Evolutionary conservation across 257 asterid species (phyloP), one percentile per base, ranked within the genome.

Genomic region (Plectranthus barbatus): DNA sequence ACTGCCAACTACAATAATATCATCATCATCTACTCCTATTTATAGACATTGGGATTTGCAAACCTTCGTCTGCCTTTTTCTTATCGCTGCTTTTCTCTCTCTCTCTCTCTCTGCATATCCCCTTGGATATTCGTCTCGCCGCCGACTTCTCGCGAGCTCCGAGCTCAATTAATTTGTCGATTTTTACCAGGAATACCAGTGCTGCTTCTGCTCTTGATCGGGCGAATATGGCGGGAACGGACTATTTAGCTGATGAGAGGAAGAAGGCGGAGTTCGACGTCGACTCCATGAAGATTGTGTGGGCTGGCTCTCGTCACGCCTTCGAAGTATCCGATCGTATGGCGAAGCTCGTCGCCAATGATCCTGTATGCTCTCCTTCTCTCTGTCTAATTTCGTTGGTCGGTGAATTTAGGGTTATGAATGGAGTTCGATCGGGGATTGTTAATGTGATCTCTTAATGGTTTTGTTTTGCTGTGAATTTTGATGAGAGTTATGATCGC

Each of bases 271-370:
- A 61, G 77, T 90, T 93, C 80, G 94, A 86, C 80, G 95, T 90
- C 31, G 84, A 82, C 34, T 84, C 75, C 40, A 86, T 93, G 99
- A 93, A 93, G 86, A 62, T 93, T 61, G 88, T 90, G 2, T 93
- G 99, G 99, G 97, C 95, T 20, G 99, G 99, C 34, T 93, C 99
- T 19, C 83, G 74, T n/a, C 84, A 69, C 34, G 63, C 64, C 62
- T 74, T 89, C 34, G 79, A 90, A 71, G 72, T 90, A 26, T 78
- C 96, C 13, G 95, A 93, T 81, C 99, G 99, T 20, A 90, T 93
- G 47, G 76, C 99, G 47, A 90, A 89, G 85, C 97, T 93, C 57
- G 99, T 93, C 14, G 96, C 96, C 13, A 65, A 72, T 66, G 97
- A 93, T 82, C 99, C 97, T 56, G 99, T 93, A 81, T 5, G 3